phyloP scores from a whole-genome alignment of 805 yeast species.

The Cyberlindnera sargentensis region DNA sequence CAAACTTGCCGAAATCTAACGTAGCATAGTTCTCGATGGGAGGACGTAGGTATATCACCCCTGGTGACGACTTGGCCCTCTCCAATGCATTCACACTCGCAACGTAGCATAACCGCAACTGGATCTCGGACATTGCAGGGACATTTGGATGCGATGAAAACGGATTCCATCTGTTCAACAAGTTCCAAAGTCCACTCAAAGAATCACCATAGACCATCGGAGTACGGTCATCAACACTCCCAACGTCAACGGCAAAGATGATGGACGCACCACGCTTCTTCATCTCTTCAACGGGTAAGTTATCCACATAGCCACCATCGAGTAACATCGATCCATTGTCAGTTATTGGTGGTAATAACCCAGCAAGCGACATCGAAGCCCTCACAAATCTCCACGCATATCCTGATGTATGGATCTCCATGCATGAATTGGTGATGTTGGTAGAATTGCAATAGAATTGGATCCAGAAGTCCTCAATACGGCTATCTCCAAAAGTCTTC shows the following conservation, averaged over 20 bases:
- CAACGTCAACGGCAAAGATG: conserved; percentile 92
- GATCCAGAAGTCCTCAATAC: conserved; percentile 96
- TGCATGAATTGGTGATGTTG: conserved; percentile 86
- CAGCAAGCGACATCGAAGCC: conserved; percentile 96
- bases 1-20: conserved; percentile 85
- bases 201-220: conserved; percentile 92
- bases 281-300: conserved; percentile 90
- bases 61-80: conserved; percentile 74
- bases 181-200: conserved; percentile 85
- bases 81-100: conserved; percentile 92
- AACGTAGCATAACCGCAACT: conserved; percentile 86
- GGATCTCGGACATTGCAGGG: conserved; percentile 94
- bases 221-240: conserved; percentile 86
- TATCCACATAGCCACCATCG: conserved; percentile 96
- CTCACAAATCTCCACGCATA: conserved; percentile 93
- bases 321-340: conserved; percentile 87
- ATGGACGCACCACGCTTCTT: conserved; percentile 78
- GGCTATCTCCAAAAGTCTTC: conserved; percentile 87
- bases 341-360: conserved; percentile 81
- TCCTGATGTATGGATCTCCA: conserved; percentile 91
- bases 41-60: conserved; percentile 84
- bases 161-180: conserved; percentile 82
- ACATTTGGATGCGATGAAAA: conserved; percentile 81
- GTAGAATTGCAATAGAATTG: conserved; percentile 86
- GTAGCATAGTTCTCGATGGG: conserved; percentile 92